Evolutionary conservation across 2,329 filamentous ascomycete species (phyloP), one percentile per base, ranked within the genome.

Genomic region (Parasarocladium wereldwijsianum): DNA sequence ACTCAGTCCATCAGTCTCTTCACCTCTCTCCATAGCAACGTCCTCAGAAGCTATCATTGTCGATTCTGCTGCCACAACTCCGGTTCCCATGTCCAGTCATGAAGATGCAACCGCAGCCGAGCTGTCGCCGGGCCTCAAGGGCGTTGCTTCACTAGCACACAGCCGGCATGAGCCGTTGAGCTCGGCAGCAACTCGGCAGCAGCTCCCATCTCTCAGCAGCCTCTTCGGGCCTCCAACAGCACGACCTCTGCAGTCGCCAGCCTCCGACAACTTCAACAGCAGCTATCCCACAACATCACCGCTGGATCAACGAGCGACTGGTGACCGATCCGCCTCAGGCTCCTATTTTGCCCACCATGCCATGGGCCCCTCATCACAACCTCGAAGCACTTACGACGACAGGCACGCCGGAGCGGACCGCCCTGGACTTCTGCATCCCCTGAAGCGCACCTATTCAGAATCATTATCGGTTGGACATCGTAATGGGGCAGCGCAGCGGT

Each of bases 41-140:
- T 47, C 49, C 21, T 44, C 54, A 30, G 60, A 57, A 42, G 62
- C 64, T 38, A 53, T 55, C 41, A 45, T 52, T 33, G 64, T 62
- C 59, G 54, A 52, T 30, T 51, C 52, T 29, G 46, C 49, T 36
- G 34, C 41, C 35, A 40, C 45, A 32, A 39, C 63, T 37, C 65
- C 65, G 37, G 59, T 66, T 46, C 62, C 63, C 40, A 72, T 71
- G 68, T 65, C 66, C 45, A 62, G 56, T 49, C 64, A 70, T 69
- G 67, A 67, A 34, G 61, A 57, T 38, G 46, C 50, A 38, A 44
- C 53, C 37, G 55, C 49, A 44, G 43, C 50, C 47, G 57, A 60
- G 35, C 57, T 62, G 57, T 52, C 53, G 4, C 28, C 28, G 4
- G 20, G 15, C 15, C 23, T 30, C 19, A 23, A 24, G 28, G 17